Conservation (phyloP, 768 basidiomycete species). For the Heimioporus sp. region DNA sequence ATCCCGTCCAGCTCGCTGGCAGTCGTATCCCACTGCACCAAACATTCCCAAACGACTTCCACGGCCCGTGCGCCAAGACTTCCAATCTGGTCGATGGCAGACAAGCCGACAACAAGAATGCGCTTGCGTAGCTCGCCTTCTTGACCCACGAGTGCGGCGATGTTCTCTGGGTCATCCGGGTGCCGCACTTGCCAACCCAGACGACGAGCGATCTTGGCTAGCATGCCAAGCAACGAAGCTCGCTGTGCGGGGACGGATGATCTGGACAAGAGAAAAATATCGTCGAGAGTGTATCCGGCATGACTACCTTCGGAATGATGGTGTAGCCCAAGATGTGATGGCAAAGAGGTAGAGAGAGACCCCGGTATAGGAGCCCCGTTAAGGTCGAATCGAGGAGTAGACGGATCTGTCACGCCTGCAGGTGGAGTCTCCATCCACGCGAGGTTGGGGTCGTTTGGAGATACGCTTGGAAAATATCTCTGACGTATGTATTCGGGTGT, state of each 20-base stretch:
- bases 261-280: constrained; percentile 74
- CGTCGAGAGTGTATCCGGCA: constrained; percentile 88
- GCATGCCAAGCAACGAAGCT: constrained; percentile 73
- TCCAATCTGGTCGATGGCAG: constrained; percentile 63
- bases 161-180: neutral
- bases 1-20: constrained; percentile 36
- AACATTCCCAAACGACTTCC: constrained; percentile 70
- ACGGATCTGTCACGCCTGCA: constrained; percentile 12
- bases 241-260: constrained; percentile 85
- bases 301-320: constrained; percentile 77
- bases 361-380: constrained; percentile 65
- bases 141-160: constrained; percentile 25
- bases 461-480: constrained; percentile 76
- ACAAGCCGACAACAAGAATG: constrained; percentile 63
- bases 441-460: constrained; percentile 67
- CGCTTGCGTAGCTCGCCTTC: constrained; percentile 51
- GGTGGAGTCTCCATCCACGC: constrained; percentile 64
- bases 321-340: constrained; percentile 85
- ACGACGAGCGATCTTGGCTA: constrained; percentile 54
- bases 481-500: constrained; percentile 81
- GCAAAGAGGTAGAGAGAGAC: constrained; percentile 53
- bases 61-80: constrained; percentile 65
- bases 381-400: constrained; percentile 69
- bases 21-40: constrained; percentile 60
- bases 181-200: constrained; percentile 19